Evolutionary conservation across 306 rosid species (phyloP).

Genomic region (Casuarina glauca): DNA sequence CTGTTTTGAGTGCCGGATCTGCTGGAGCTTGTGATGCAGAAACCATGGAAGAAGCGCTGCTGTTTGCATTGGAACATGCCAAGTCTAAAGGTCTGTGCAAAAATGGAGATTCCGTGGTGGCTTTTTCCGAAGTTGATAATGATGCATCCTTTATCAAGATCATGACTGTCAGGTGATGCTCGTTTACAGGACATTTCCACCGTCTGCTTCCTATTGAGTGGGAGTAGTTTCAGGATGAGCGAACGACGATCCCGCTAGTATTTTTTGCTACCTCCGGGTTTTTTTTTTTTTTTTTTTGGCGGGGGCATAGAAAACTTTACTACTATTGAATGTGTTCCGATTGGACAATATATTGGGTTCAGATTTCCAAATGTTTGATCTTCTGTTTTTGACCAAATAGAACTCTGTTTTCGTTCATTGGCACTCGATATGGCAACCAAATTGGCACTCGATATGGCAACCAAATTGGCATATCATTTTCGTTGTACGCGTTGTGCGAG

Average conservation of each 20-base stretch:
- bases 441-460: too few relatives aligned
- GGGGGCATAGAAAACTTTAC: not conserved
- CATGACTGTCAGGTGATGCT: constrained; percentile 83
- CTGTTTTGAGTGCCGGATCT: constrained; percentile 81
- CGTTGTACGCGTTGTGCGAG: too few relatives aligned
- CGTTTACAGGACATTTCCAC: not conserved
- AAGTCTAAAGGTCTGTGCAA: constrained; percentile 78
- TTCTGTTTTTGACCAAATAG: not conserved
- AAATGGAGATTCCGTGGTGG: constrained; percentile 90
- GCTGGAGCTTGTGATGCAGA: constrained; percentile 88
- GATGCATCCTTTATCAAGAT: constrained; percentile 93
- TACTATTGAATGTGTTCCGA: not conserved
- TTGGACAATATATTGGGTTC: not conserved
- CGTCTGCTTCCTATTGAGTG: not conserved
- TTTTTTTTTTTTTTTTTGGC: constrained; percentile 11
- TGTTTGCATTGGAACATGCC: constrained; percentile 75
- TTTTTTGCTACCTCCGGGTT: constrained; percentile 17
- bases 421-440: not conserved
- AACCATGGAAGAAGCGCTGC: constrained; percentile 89
- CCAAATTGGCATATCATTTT: too few relatives aligned
- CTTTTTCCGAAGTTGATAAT: constrained; percentile 85
- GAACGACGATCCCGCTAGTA: constrained; percentile 6
- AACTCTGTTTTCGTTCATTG: not conserved
- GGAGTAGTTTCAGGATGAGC: constrained; percentile 16
- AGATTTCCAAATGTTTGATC: not conserved